These are phyloP conservation scores for Scheffersomyces amazonensis DNA, from an alignment of 805 yeast species.

Conservation along the genomic window DNA sequence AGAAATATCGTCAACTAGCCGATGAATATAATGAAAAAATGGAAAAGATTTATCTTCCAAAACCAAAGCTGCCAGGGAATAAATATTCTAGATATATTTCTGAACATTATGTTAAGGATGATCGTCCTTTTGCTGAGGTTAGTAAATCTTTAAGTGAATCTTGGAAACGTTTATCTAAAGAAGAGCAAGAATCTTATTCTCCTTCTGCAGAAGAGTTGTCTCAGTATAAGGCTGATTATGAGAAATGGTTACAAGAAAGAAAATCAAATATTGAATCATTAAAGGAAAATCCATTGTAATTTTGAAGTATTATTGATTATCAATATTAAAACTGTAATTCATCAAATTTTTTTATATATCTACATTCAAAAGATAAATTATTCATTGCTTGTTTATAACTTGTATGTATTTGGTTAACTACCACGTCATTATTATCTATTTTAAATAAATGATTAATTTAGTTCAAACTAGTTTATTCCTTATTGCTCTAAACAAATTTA, in stretches of 20 bases:
- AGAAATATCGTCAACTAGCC: conserved; percentile 20
- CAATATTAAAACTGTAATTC: no score
- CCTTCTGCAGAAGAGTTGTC: conserved; percentile 15
- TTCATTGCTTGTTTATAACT: no score
- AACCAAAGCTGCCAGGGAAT: conserved; percentile 31
- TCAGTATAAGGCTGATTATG: conserved; percentile 16
- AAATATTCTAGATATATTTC: conserved; percentile 30
- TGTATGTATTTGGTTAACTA: no score
- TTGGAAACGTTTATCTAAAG: conserved; percentile 28
- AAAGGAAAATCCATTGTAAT: no score
- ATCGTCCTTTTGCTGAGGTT: conserved; percentile 19
- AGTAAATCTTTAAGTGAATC: conserved; percentile 21
- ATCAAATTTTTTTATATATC: no score
- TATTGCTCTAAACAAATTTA: no score
- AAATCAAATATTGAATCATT: no score
- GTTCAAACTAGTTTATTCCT: no score
- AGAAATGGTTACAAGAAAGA: conserved; percentile 31
- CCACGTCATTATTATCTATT: no score
- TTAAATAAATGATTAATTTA: no score
- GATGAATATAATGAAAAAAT: conserved; percentile 24
- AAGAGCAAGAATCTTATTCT: conserved; percentile 24
- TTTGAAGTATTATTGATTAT: no score
- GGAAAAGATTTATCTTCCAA: conserved; percentile 21
- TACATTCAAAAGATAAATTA: no score
- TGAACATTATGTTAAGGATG: conserved; percentile 21